Evolutionary conservation across 148 eudicot species (phyloP), one percentile per base, ranked within the genome.

Genomic region (Mesembryanthemum crystallinum): DNA sequence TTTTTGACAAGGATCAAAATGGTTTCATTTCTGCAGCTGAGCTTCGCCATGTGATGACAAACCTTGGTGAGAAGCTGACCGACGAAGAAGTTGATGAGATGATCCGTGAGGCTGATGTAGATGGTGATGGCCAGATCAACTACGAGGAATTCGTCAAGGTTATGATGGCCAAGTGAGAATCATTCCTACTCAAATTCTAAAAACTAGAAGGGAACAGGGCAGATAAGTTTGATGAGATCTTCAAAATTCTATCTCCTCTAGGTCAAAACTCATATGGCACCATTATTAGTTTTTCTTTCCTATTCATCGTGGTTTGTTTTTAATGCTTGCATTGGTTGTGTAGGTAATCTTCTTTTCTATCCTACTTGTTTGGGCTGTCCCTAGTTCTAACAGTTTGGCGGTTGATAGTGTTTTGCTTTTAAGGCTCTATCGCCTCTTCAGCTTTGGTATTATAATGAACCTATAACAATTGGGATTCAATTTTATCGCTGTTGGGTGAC

Each of bases 51-150:
- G 86, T 83, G 32, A 83, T 83, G 86, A 80, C 81, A 43, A 83
- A 80, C 83, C 86, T 83, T 29, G 86, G 86, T 49, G 86, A 83
- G 71, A 83, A 77, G 73, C 80, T 83, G 65, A 80, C 86, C 17
- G 81, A 83, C 74, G 86, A 83, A 51, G 86, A 83, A 64, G 86
- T 83, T 43, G 79, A 73, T 71, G 83, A 83, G 75, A 83, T 83
- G 86, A 83, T 83, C 76, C 86, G 83, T 64, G 86, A 83, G 69
- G 86, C 86, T 65, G 86, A 83, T 21, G 83, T 80, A 23, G 86
- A 83, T 60, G 83, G 83, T 60, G 86, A 83, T 74, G 86, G 86
- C n/a, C 86, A 83, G 81, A 83, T 83, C 81, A 77, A 80, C 78
- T 83, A 83, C 64, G 83, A 83, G 28, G 86, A 83, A 71, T 83